phyloP scores from a whole-genome alignment of 345 rosid genomes.

The Reutealis trisperma region DNA sequence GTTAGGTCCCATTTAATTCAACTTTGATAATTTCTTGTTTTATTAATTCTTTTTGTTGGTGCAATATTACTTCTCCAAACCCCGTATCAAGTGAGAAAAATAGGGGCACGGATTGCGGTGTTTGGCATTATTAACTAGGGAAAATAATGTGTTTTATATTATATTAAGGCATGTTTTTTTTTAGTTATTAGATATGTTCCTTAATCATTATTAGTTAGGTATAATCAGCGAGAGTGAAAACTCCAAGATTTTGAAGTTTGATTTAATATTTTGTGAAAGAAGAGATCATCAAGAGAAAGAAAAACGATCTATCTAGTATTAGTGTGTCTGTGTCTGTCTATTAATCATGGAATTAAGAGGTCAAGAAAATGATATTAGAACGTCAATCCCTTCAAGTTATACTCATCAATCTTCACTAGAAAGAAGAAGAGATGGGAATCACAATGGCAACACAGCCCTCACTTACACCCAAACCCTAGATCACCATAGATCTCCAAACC shows the following conservation, averaged over 20 bases:
- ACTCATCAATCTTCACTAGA: constrained; percentile 35
- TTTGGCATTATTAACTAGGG: background rate
- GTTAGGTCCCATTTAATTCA: constrained; percentile 30
- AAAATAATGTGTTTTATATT: background rate
- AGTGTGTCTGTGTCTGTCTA: too few species aligned
- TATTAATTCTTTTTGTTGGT: background rate
- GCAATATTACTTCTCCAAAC: background rate
- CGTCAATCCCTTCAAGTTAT: constrained; percentile 31
- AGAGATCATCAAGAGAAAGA: constrained; percentile 10
- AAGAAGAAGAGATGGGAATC: constrained; percentile 50
- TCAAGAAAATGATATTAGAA: constrained; percentile 40
- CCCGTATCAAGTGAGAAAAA: background rate
- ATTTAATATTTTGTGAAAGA: background rate
- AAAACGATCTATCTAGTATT: too few species aligned
- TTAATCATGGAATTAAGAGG: constrained; percentile 46
- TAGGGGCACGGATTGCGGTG: background rate
- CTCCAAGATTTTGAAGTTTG: constrained; percentile 7
- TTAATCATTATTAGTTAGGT: background rate
- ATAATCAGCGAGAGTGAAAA: background rate
- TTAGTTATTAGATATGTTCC: background rate
- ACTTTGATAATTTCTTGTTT: constrained; percentile 20
- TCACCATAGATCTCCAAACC: constrained; percentile 46
- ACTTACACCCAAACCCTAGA: constrained; percentile 78
- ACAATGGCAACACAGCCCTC: constrained; percentile 43
- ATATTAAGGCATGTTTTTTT: background rate